Conservation (phyloP, 106 monocot species). For the Posidonia australis region DNA sequence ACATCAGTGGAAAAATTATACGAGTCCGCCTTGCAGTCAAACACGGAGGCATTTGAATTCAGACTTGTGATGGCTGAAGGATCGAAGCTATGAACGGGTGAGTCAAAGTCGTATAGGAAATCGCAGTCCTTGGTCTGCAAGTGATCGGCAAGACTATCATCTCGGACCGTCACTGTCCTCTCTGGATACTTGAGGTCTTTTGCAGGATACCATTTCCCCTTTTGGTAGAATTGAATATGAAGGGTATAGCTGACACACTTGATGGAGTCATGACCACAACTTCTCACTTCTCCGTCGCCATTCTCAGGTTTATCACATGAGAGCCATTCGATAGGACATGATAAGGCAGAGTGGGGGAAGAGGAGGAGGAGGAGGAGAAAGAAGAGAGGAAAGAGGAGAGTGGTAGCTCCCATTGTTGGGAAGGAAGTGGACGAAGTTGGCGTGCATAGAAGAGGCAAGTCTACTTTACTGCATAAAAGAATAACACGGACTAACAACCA, state of each 20-base stretch:
- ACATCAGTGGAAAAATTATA: conserved; percentile 2
- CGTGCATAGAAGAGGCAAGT: no score
- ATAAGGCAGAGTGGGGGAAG: neutral
- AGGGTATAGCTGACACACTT: conserved; percentile 1
- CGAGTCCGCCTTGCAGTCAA: neutral
- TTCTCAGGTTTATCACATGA: neutral
- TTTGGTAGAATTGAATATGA: neutral
- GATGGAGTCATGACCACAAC: neutral
- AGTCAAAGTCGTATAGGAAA: conserved; percentile 10
- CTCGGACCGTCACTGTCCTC: neutral
- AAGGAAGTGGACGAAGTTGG: neutral
- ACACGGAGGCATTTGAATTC: neutral
- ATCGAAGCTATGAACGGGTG: neutral
- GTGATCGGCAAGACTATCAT: neutral
- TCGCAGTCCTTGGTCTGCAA: neutral
- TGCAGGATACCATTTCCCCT: neutral
- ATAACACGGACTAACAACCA: no score
- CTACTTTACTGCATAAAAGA: no score
- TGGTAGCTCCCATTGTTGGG: neutral
- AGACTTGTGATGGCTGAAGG: neutral
- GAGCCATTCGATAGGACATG: neutral
- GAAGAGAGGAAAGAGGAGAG: neutral
- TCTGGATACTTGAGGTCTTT: neutral
- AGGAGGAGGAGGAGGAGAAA: conserved; percentile 4
- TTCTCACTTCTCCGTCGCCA: neutral